phyloP scores from a whole-genome alignment of 2,329 filamentous ascomycete genomes.

The Coleophoma crateriformis region DNA sequence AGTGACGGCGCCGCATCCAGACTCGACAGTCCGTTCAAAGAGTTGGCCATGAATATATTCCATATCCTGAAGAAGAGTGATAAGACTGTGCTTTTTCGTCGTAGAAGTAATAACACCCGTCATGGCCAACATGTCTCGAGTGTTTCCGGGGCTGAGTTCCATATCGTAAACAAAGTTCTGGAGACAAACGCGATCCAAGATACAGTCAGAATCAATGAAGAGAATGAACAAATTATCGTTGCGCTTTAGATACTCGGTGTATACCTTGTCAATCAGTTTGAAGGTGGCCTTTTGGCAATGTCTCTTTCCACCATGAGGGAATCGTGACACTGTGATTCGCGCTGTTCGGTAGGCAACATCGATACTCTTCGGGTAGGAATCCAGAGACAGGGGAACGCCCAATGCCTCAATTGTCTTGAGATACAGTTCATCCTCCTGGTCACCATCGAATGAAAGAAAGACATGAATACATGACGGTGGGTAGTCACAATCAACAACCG shows the following conservation, averaged over 20 bases:
- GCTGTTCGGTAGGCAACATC: conserved; percentile 80
- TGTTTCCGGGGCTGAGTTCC: conserved; percentile 91
- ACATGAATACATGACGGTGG: conserved; percentile 88
- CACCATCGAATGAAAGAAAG: conserved; percentile 92
- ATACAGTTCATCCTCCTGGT: conserved; percentile 83
- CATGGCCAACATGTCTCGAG: conserved; percentile 92
- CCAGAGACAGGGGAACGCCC: conserved; percentile 71
- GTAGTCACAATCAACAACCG: conserved; percentile 90
- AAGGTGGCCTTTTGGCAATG: conserved; percentile 93
- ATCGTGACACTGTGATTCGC: conserved; percentile 85
- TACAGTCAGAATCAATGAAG: conserved; percentile 97
- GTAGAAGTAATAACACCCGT: conserved; percentile 96
- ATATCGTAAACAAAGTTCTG: conserved; percentile 99
- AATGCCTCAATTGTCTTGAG: conserved; percentile 80
- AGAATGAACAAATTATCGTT: conserved; percentile 93
- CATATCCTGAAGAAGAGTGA: conserved; percentile 94
- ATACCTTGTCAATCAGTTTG: conserved; percentile 88
- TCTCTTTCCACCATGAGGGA: conserved; percentile 88
- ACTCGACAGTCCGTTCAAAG: conserved; percentile 93
- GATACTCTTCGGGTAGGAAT: conserved; percentile 82
- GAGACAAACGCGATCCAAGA: conserved; percentile 83
- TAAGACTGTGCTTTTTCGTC: conserved; percentile 78
- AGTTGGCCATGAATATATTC: conserved; percentile 97
- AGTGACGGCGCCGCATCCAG: conserved; percentile 87
- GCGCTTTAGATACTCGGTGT: conserved; percentile 75